Base-by-base conservation (phyloP, 768 basidiomycete genomes). In the Boletus rubescentipes region DNA sequence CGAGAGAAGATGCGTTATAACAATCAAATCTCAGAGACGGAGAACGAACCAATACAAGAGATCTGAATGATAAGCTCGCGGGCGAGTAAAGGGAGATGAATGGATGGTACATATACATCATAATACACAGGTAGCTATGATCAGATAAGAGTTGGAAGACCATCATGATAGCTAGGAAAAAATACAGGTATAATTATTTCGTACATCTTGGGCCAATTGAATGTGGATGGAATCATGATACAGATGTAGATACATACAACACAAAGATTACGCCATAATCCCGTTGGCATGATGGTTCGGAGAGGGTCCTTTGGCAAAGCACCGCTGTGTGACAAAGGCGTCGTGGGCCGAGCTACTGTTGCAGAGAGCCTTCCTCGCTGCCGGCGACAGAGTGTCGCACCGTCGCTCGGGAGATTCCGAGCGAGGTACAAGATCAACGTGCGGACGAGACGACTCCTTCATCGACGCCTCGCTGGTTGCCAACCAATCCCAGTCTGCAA, bases 251-350 rank as follows among this genome's bases (percentile, higher is more conserved):
- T 7, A 21, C 16, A 1, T 20, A 14, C 15, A 32, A 49, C 15
- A 8, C 11, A 10, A 30, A 5, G 14, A 20, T 66, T 30, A 70
- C 9, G 59, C 54, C 53, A 68, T 49, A 39, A 70, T 59, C 11
- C 47, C 62, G 5, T 47, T 52, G 2, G n/a, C 18, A 23, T 46
- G 21, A 38, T 56, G 54, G 9, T 42, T 55, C 51, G 51, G 74
- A 50, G 61, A 73, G 64, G 67, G 67, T 49, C 42, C 75, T 59
- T 79, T 76, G 9, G 83, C 84, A 67, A 87, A 87, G 66, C 86
- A 87, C 86, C 86, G 87, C 65, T 84, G 80, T 51, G 73, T 61
- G 44, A 87, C 79, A 54, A 87, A 82, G 21, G 83, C 82, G 49
- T 85, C 78, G 61, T 86, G 86, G 16, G 70, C 68, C 29, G 71